Conservation (phyloP, 129 eudicot genomes). For the Silybum marianum region DNA sequence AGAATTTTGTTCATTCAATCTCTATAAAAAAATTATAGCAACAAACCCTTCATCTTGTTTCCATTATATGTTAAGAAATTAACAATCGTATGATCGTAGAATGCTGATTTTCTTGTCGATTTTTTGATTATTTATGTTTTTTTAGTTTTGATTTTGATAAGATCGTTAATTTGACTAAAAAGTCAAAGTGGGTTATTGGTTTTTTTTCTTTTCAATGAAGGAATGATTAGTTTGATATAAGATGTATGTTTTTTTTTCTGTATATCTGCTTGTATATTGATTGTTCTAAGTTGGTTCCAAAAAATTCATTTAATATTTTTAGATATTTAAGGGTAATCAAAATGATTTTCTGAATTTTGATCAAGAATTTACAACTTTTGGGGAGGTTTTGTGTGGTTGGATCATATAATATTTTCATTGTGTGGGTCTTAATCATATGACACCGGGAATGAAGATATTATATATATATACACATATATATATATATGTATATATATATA, state of each 20-base stretch:
- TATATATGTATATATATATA: too few relatives aligned
- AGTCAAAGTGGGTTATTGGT: not conserved
- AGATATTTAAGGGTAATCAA: not conserved
- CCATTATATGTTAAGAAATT: not conserved
- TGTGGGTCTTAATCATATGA: not conserved
- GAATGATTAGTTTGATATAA: not conserved
- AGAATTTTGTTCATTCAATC: not conserved
- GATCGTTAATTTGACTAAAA: not conserved
- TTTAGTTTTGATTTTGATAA: not conserved
- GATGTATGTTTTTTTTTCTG: not conserved
- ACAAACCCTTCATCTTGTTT: not conserved
- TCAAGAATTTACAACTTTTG: not conserved
- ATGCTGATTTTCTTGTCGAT: not conserved
- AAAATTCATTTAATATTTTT: too few relatives aligned
- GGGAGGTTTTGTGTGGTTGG: slow-evolving; percentile 1
- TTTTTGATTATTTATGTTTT: not conserved
- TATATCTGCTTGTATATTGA: not conserved
- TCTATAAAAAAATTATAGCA: not conserved
- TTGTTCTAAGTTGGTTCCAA: not conserved
- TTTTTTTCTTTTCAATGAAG: not conserved
- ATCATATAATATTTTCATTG: not conserved
- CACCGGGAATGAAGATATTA: not conserved
- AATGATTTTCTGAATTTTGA: not conserved
- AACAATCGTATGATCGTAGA: not conserved
- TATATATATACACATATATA: too few relatives aligned